A percentile compares a stretch with the other conserved stretches of the same genome.
These are phyloP conservation scores for Phytophthora brassicae DNA, from an alignment of 352 stramenopile genomes.

Conservation along the genomic window DNA sequence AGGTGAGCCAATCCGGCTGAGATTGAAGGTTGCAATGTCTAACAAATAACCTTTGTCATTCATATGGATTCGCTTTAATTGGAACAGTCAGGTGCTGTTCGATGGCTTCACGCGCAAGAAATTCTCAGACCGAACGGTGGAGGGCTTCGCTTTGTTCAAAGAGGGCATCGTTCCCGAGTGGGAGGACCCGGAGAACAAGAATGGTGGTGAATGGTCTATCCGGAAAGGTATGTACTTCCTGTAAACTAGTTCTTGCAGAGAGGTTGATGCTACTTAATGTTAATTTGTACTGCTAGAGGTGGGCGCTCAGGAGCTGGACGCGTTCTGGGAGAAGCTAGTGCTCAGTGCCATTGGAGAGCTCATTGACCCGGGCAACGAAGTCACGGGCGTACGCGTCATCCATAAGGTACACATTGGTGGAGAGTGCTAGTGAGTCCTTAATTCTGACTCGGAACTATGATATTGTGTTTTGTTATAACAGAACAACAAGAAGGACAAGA, in stretches of 20 bases:
- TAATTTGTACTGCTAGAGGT: conserved; percentile 49
- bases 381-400: conserved; percentile 90
- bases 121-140: conserved; percentile 90
- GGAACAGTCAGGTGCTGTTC: conserved; percentile 75
- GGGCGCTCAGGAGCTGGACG: conserved; percentile 71
- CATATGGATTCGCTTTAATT: background rate
- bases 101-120: conserved; percentile 89
- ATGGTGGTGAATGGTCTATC: conserved; percentile 86
- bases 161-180: conserved; percentile 89
- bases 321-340: conserved; percentile 90
- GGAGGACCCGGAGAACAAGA: conserved; percentile 90
- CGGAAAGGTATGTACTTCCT: conserved; percentile 52
- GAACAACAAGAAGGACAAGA: conserved; percentile 90
- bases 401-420: conserved; percentile 91
- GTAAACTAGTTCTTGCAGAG: background rate
- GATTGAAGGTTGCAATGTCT: background rate
- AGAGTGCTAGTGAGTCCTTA: background rate
- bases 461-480: no score
- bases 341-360: conserved; percentile 89
- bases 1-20: conserved; percentile 39
- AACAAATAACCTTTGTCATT: background rate
- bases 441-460: background rate
- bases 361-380: conserved; percentile 84
- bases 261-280: background rate
- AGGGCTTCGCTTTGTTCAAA: conserved; percentile 94